Evolutionary conservation across 106 monocot species (phyloP), one percentile per base, ranked within the genome.

Genomic region (Vanilla planifolia): DNA sequence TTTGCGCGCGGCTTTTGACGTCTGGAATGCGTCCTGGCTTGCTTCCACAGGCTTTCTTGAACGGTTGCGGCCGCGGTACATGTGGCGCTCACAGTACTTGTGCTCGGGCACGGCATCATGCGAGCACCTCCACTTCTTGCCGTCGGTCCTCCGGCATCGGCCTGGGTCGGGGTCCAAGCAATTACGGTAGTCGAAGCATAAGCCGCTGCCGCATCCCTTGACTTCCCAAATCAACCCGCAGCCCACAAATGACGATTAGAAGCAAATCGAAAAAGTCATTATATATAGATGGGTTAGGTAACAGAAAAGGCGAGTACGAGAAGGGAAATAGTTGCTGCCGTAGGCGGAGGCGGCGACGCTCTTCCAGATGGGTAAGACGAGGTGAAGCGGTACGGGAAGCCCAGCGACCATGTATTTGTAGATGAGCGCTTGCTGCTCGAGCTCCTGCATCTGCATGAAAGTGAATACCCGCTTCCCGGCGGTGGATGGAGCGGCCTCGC

Each of bases 51-150:
- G 72, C 92, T 86, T 92, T 86, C 92, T 92, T 77, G 92, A 86
- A 78, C 87, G 92, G 67, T 66, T 68, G 20, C 89, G 74, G 27
- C 92, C 92, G 1, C 92, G 72, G 67, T 92, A 83, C 73, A 92
- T 66, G 75, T 92, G 92, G 5, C 84, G 74, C 64, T 92, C 83
- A 61, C 92, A 92, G 84, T 92, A 92, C 71, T 92, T 92, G 61
- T 87, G 83, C 28, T 77, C 77, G 0, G 80, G 67, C 6, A 87
- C 80, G 4, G 73, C 87, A 30, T 80, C 83, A 16, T 75, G 74
- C 30, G 87, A 75, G 75, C 92, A 92, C 40, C 86, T 56, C 86
- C 86, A 87, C 66, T 87, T 87, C 86, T 87, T 87, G 21, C 86
- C 86, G 42, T 87, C 86, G 2, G 86, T 87, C 34, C 86, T 68